A percentile compares a stretch with the other conserved stretches of the same genome.
Evolutionary conservation across 1,284 basidiomycete species (phyloP).

Genomic region (Veloboletus limbatus): DNA sequence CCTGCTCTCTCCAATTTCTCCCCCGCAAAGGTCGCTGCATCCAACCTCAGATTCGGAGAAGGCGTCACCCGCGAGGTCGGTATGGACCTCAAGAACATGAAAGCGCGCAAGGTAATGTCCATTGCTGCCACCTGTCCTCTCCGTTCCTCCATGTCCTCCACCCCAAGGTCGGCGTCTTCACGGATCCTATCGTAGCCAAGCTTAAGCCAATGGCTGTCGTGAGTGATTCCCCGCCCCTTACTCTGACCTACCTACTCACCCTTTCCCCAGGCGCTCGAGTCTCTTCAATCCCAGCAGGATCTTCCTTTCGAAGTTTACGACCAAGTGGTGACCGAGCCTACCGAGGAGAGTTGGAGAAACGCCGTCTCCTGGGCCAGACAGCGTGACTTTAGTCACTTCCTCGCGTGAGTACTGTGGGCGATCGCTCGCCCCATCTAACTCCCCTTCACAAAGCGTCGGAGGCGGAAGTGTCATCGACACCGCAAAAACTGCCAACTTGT

Average conservation of each 20-base stretch:
- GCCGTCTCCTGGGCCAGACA: constrained; percentile 87
- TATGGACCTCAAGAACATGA: constrained; percentile 91
- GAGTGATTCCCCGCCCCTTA: constrained; percentile 24
- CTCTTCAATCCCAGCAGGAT: constrained; percentile 68
- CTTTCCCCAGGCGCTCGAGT: constrained; percentile 62
- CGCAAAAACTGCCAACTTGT: constrained; percentile 90
- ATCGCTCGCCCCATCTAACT: constrained; percentile 1
- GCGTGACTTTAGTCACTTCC: constrained; percentile 90
- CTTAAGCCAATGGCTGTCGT: constrained; percentile 83
- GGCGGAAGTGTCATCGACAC: constrained; percentile 97
- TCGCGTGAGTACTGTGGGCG: constrained; percentile 56
- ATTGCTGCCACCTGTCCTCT: constrained; percentile 1
- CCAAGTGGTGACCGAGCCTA: constrained; percentile 85
- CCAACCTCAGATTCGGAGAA: constrained; percentile 86
- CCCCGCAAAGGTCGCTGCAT: constrained; percentile 76
- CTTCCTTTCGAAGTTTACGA: constrained; percentile 86
- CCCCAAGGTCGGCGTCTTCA: constrained; percentile 88
- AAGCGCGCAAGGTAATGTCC: constrained; percentile 65
- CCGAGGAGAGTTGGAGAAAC: constrained; percentile 82
- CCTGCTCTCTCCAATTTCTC: not conserved
- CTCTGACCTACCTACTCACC: not conserved
- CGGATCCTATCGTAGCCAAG: constrained; percentile 83
- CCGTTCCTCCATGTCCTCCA: not conserved
- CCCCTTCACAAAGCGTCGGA: constrained; percentile 61
- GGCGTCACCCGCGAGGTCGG: constrained; percentile 91